phyloP scores from a whole-genome alignment of 2,329 filamentous ascomycete species.

The Fusarium scirpi region DNA sequence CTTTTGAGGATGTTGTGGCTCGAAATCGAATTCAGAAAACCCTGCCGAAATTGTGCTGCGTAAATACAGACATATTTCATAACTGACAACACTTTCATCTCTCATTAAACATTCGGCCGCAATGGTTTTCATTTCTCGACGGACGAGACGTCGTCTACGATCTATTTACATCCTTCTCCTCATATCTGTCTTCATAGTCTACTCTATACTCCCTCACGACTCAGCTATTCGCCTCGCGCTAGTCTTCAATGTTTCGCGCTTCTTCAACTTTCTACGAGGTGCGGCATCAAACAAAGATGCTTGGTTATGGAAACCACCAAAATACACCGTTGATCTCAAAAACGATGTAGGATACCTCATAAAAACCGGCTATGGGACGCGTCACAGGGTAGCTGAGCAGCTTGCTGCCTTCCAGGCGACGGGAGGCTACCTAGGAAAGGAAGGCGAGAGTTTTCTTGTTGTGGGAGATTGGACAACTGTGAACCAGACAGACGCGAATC shows the following conservation, averaged over 20 bases:
- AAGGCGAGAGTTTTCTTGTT: conserved; percentile 59
- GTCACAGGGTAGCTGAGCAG: conserved; percentile 60
- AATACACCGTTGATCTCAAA: conserved; percentile 58
- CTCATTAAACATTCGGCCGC: conserved; percentile 5
- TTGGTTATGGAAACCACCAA: conserved; percentile 55
- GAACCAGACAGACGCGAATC: conserved; percentile 48
- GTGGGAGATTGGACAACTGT: conserved; percentile 63
- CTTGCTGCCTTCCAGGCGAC: conserved; percentile 56
- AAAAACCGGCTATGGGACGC: conserved; percentile 69
- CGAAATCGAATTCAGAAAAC: not conserved
- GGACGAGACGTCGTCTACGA: conserved; percentile 48
- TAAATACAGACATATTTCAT: conserved; percentile 9
- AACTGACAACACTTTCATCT: conserved; percentile 2
- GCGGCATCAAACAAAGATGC: conserved; percentile 52
- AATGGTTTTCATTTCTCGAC: conserved; percentile 45
- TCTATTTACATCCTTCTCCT: conserved; percentile 40
- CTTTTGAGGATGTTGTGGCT: conserved; percentile 19
- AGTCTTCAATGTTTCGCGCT: conserved; percentile 51
- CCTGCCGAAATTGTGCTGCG: conserved; percentile 8
- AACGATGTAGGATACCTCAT: conserved; percentile 64
- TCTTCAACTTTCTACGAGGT: conserved; percentile 49
- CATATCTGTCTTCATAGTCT: conserved; percentile 45
- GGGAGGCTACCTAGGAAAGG: conserved; percentile 51
- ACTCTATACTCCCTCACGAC: conserved; percentile 50
- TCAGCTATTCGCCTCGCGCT: conserved; percentile 51